A percentile compares a stretch with the other conserved stretches of the same genome.
phyloP scores from a whole-genome alignment of 306 rosid species.

The Cucurbita argyrosperma region DNA sequence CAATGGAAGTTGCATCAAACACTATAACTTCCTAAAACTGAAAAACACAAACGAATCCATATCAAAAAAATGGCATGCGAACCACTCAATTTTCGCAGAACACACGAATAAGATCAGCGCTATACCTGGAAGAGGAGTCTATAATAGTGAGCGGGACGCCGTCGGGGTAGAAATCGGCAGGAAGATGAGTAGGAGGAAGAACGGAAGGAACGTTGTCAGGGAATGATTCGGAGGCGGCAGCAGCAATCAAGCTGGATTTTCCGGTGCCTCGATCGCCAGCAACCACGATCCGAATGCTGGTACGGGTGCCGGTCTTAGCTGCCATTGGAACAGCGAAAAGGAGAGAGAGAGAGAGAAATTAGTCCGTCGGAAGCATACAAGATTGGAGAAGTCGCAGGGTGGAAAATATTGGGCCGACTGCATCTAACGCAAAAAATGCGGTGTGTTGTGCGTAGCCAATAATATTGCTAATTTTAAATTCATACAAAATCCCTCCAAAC shows the following conservation, averaged over 20 bases:
- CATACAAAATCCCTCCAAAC: background rate
- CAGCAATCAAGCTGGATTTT: constrained; percentile 57
- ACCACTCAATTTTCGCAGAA: background rate
- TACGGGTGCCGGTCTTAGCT: constrained; percentile 11
- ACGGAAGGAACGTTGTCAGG: constrained; percentile 45
- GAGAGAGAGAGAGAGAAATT: background rate
- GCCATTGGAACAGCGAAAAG: constrained; percentile 6
- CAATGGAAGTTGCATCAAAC: background rate
- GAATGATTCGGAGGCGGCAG: constrained; percentile 49
- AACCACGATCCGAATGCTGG: constrained; percentile 56
- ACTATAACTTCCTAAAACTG: background rate
- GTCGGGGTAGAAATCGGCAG: constrained; percentile 59
- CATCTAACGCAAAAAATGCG: background rate
- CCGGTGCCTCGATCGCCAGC: constrained; percentile 56
- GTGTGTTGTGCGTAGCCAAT: background rate
- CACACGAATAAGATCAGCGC: background rate
- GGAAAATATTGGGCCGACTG: background rate
- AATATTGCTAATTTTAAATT: background rate
- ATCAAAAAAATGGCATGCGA: background rate
- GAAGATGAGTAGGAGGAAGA: constrained; percentile 56
- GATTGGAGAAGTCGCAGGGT: background rate
- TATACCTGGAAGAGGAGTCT: constrained; percentile 72
- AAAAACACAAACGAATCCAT: background rate
- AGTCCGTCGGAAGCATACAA: background rate
- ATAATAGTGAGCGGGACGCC: constrained; percentile 51